phyloP scores from a whole-genome alignment of 352 stramenopile species.

The Poterioochromonas sp. region DNA sequence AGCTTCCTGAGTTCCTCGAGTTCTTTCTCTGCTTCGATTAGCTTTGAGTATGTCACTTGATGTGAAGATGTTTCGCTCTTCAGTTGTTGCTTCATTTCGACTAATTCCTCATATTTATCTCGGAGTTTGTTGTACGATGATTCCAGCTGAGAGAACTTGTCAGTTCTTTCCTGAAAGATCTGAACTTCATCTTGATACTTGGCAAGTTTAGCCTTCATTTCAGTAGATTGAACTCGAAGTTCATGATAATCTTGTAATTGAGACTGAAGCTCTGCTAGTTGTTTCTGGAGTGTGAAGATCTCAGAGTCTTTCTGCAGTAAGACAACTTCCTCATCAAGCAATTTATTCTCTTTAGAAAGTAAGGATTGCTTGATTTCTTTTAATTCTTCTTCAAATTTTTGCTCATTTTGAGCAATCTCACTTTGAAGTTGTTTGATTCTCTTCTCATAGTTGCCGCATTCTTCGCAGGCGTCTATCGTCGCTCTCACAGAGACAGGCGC shows the following conservation, averaged over 20 bases:
- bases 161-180: background rate
- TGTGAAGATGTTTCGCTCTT: background rate
- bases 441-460: background rate
- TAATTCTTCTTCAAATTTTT: background rate
- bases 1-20: background rate
- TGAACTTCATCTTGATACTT: slow-evolving; percentile 19
- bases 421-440: background rate
- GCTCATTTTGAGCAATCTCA: background rate
- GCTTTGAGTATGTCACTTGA: background rate
- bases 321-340: background rate
- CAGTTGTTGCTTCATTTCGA: slow-evolving; percentile 6
- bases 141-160: background rate
- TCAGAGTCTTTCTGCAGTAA: background rate
- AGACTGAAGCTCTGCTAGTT: background rate
- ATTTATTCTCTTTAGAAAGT: too few relatives aligned
- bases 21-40: background rate
- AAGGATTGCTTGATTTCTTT: background rate
- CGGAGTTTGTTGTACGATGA: background rate
- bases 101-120: background rate
- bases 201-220: background rate
- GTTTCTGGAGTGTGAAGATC: background rate
- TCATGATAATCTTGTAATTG: background rate
- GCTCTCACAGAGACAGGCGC: too few relatives aligned
- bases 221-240: background rate
- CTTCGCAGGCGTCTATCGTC: background rate